phyloP scores from a whole-genome alignment of 345 rosid genomes.

The Psidium guajava region DNA sequence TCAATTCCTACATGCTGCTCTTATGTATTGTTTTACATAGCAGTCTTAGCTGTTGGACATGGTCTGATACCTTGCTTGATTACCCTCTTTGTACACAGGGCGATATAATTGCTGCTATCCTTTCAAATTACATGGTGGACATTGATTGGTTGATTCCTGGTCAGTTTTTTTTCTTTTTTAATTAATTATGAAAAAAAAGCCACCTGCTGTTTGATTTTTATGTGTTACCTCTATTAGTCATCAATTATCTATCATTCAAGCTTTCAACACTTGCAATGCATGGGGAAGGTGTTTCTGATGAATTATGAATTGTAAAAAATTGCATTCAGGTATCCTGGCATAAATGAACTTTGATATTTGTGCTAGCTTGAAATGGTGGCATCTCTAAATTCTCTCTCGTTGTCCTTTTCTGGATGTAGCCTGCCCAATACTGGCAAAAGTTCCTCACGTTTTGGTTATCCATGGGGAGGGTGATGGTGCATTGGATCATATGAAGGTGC shows the following conservation, averaged over 20 bases:
- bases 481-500: constrained; percentile 72
- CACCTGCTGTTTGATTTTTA: background rate
- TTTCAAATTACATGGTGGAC: constrained; percentile 95
- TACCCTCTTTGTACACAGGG: constrained; percentile 34
- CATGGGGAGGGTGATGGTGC: constrained; percentile 87
- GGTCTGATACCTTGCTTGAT: background rate
- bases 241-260: background rate
- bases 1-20: background rate
- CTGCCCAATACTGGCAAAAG: constrained; percentile 58
- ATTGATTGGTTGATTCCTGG: constrained; percentile 73
- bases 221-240: background rate
- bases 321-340: background rate
- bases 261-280: background rate
- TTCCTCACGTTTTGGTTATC: constrained; percentile 72
- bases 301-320: background rate
- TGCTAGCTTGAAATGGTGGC: background rate
- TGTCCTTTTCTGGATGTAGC: constrained; percentile 26
- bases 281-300: background rate
- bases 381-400: background rate
- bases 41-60: background rate
- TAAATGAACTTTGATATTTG: background rate
- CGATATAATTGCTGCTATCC: constrained; percentile 53
- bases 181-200: background rate
- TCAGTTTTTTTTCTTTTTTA: constrained; percentile 5
- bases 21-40: background rate